Evolutionary conservation across 352 stramenopile species (phyloP).

Genomic region (Thraustochytrium sp.): DNA sequence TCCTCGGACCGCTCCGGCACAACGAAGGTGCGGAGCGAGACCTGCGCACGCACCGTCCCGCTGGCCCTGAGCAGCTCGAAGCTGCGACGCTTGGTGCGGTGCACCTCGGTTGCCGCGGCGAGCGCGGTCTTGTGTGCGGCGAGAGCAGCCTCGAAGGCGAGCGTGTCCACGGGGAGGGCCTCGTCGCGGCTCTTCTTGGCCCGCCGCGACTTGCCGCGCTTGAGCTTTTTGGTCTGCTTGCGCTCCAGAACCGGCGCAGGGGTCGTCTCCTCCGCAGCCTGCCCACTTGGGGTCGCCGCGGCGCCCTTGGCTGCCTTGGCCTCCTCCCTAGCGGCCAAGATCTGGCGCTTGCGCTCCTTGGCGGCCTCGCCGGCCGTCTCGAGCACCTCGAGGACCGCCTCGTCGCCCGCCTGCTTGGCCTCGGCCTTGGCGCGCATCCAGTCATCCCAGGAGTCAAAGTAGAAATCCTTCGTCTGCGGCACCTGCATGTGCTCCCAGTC

Average conservation of each 20-base stretch:
- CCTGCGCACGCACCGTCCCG: background rate
- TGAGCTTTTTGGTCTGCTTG: background rate
- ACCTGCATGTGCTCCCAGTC: background rate
- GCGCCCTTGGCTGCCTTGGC: background rate
- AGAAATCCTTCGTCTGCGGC: background rate
- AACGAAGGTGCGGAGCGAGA: background rate
- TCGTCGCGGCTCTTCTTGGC: no score
- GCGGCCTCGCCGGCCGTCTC: background rate
- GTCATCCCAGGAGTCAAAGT: constrained; percentile 11
- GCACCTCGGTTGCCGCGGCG: background rate
- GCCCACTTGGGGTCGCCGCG: background rate
- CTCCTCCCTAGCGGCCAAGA: background rate
- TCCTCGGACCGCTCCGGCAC: no score
- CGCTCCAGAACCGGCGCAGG: background rate
- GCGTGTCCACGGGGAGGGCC: background rate
- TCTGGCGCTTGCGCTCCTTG: background rate
- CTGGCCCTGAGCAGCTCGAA: background rate
- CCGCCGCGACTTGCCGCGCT: background rate
- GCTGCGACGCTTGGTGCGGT: background rate
- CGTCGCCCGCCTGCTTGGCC: background rate
- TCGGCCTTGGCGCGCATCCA: constrained; percentile 14
- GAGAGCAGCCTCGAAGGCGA: background rate
- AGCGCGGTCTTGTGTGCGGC: background rate
- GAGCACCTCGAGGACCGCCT: background rate
- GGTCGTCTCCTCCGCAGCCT: background rate